Evolutionary conservation across 805 yeast species (phyloP).

Genomic region (Ogataea corticis): DNA sequence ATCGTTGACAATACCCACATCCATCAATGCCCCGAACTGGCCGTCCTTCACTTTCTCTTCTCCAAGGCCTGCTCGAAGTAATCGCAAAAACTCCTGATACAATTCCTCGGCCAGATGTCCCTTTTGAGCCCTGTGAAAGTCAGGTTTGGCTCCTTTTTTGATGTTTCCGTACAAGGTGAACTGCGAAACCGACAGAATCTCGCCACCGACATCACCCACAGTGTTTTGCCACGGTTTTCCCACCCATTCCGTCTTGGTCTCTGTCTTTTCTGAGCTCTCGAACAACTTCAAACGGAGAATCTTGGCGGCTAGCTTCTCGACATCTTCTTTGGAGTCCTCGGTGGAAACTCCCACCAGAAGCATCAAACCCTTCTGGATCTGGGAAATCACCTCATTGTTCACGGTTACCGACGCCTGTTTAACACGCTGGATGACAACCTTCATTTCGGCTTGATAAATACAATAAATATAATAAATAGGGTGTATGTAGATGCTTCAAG

Average conservation of each 20-base stretch:
- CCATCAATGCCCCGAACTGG: conserved; percentile 97
- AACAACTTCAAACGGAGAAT: conserved; percentile 67
- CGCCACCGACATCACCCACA: conserved; percentile 64
- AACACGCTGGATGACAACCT: conserved; percentile 87
- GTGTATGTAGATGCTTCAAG: not conserved
- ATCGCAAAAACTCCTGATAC: conserved; percentile 52
- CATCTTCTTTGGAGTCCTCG: conserved; percentile 76
- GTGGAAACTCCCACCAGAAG: conserved; percentile 82
- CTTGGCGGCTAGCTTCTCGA: conserved; percentile 65
- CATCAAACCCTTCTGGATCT: conserved; percentile 75
- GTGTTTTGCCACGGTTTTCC: conserved; percentile 78
- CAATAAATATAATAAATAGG: not conserved
- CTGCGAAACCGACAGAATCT: conserved; percentile 85
- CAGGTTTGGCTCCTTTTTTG: conserved; percentile 92
- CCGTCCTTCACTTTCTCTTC: conserved; percentile 79
- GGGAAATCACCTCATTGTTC: conserved; percentile 65
- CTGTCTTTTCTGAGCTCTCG: conserved; percentile 46
- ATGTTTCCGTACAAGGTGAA: conserved; percentile 86
- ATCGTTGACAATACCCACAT: conserved; percentile 81
- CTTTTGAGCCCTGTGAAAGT: conserved; percentile 88
- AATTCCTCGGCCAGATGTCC: conserved; percentile 56
- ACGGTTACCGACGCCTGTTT: conserved; percentile 89
- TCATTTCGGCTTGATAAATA: conserved; percentile 48
- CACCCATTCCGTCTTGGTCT: conserved; percentile 50
- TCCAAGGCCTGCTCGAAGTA: conserved; percentile 54